Evolutionary conservation across 352 stramenopile genomes (phyloP), one percentile per base, ranked within the genome.

Genomic region (Pythium monospermum): DNA sequence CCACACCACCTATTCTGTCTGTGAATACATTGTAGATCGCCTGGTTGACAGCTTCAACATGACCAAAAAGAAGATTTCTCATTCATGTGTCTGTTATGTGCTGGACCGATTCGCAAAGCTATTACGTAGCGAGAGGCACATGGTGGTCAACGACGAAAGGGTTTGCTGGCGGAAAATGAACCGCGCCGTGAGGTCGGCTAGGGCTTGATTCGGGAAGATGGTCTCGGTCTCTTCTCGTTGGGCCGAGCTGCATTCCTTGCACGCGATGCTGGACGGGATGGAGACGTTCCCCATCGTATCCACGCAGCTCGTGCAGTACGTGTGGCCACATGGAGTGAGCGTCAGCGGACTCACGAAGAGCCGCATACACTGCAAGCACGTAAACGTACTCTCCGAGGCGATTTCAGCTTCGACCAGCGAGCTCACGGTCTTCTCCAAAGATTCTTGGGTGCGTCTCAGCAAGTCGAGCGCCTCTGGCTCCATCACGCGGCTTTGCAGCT

Each of bases 81-180:
- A 31, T 18, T 41, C 33, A 22, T 16, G 13, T 22, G 7, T n/a
- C 33, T 2, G 13, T 63, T 13, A 64, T 18, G 49, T 45, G 13
- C 42, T 18, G 7, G 63, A 61, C 19, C 73, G 55, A 19, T 71
- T 66, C 1, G 57, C 68, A 46, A 88, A 85, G 46, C 67, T 80
- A 27, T 83, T 81, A 21, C 69, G 70, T 12, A 91, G 58, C 21
- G 73, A 83, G n/a, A 87, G 60, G 25, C 79, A 88, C 62, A 87
- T 85, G 15, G 69, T 75, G 0, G 77, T 85, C 10, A 91, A 53
- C 8, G 66, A 69, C 0, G 77, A 76, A 18, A 91, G 60, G 11
- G 63, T 77, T 52, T 91, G 80, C 53, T 88, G 80, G 2, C 80
- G 75, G 47, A 86, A 89, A 22, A 87, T 65, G 43, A 89, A 91